Evolutionary conservation across 129 eudicot species (phyloP), one percentile per base, ranked within the genome.

Genomic region (Mikania micrantha): DNA sequence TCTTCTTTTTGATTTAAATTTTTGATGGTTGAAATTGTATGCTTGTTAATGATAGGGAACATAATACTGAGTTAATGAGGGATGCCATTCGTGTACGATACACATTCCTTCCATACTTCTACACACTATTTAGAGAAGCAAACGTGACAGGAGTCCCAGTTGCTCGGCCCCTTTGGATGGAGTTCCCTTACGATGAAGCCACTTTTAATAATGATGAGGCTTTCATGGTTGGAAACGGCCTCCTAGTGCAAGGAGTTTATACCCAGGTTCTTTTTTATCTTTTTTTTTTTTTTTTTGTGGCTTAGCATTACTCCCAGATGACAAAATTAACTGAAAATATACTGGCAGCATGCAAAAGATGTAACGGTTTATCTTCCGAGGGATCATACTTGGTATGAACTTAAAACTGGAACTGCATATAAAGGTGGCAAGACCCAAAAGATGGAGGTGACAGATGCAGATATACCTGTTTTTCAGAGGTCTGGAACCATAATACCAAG

Each of bases 111-210:
- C 99, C 99, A 9, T 94, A 94, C 78, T 94, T 80, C 72, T 89
- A 94, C 87, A 94, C 99, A 22, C 70, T 94, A 39, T 94, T 94
- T 71, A 81, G 95, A 77, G 97, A 94, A 80, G 88, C 97, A 78
- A 94, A 94, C 50, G 75, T 69, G 20, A 94, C 72, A 32, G 99
- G 99, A 42, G 59, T 78, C 59, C 99, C 99, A 19, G 95, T 94
- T 62, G 76, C 80, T 10, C 99, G 99, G 29, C 99, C 99, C 10
- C 87, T 94, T 74, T 94, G 99, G 99, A 94, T 94, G 99, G 99
- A 94, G 68, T 94, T 94, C 39, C 99, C 99, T 15, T 25, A 61
- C 13, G 99, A 94, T 71, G 93, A 94, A 83, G 72, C 83, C 56
- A 74, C 97, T 54, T 94, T 82, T 64, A 78, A 76, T 78, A 94